Percentiles rank a stretch among this genome's conserved stretches.
Evolutionary conservation across 495 filamentous ascomycete species (phyloP).

Genomic region (Halenospora varia): DNA sequence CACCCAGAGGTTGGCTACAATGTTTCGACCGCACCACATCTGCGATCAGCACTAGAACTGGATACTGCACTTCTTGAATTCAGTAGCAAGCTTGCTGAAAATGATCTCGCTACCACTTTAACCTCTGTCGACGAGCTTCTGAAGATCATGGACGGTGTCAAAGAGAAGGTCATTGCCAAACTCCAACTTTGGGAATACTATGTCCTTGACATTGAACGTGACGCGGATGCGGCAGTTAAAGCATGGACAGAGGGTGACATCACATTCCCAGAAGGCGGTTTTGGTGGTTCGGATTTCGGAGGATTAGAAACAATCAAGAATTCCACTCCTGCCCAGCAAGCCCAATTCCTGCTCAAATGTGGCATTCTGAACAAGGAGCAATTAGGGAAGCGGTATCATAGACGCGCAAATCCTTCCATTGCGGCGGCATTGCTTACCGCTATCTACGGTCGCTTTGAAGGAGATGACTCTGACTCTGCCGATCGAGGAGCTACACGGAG

Average conservation of each 20-base stretch:
- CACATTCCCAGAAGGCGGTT: conserved; percentile 39
- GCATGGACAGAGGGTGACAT: conserved; percentile 62
- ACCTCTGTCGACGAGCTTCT: conserved; percentile 69
- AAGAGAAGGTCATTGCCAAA: conserved; percentile 69
- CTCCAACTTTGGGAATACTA: conserved; percentile 93
- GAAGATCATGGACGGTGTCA: conserved; percentile 78
- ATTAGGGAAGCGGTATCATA: conserved; percentile 73
- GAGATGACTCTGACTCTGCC: conserved; percentile 35
- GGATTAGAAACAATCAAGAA: conserved; percentile 52
- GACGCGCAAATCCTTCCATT: conserved; percentile 60
- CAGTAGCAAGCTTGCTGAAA: conserved; percentile 57
- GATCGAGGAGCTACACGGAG: conserved; percentile 44
- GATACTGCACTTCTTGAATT: conserved; percentile 82
- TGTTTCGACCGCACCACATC: conserved; percentile 85
- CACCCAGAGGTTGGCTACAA: conserved; percentile 98
- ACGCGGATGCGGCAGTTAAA: conserved; percentile 61
- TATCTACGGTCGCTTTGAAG: conserved; percentile 64
- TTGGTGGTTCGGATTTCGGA: conserved; percentile 38
- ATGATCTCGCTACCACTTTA: conserved; percentile 72
- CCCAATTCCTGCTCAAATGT: conserved; percentile 49
- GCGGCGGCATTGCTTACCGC: conserved; percentile 66
- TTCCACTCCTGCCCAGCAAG: conserved; percentile 55
- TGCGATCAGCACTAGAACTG: conserved; percentile 81
- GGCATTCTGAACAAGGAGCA: conserved; percentile 65
- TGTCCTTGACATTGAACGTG: conserved; percentile 70